Conservation (phyloP, 257 asterid species). For the Solanum habrochaites region DNA sequence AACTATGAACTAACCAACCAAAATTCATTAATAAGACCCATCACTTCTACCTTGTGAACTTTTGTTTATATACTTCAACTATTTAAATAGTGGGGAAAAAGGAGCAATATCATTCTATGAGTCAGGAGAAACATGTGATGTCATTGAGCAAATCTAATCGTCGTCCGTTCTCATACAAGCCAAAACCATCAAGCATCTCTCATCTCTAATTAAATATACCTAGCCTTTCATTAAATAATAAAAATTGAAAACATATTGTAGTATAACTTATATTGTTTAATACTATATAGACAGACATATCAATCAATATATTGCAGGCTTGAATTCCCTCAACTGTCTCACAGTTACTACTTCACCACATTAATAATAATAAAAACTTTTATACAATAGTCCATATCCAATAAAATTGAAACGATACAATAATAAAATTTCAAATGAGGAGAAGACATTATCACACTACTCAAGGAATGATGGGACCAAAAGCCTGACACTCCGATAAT, state of each 20-base stretch:
- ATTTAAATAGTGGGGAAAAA: background rate
- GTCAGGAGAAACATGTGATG: background rate
- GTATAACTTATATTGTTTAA: background rate
- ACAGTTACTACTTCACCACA: background rate
- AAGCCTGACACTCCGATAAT: slow-evolving; percentile 46
- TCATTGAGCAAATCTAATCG: background rate
- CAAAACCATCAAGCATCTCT: background rate
- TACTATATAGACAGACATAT: background rate
- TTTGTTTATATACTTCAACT: too few species aligned
- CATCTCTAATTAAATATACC: too few species aligned
- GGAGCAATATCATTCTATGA: background rate
- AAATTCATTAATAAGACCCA: background rate
- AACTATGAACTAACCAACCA: background rate
- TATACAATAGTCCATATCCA: background rate
- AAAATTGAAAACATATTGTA: too few species aligned
- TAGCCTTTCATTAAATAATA: background rate
- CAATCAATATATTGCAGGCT: background rate
- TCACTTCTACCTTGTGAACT: background rate
- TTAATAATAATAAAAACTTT: background rate
- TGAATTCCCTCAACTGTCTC: background rate
- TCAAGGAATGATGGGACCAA: slow-evolving; percentile 60
- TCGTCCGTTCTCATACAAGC: background rate
- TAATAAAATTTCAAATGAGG: background rate
- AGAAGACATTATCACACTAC: slow-evolving; percentile 1
- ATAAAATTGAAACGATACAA: background rate